phyloP scores from a whole-genome alignment of 75 land plant species.

The Sequoia sempervirens region DNA sequence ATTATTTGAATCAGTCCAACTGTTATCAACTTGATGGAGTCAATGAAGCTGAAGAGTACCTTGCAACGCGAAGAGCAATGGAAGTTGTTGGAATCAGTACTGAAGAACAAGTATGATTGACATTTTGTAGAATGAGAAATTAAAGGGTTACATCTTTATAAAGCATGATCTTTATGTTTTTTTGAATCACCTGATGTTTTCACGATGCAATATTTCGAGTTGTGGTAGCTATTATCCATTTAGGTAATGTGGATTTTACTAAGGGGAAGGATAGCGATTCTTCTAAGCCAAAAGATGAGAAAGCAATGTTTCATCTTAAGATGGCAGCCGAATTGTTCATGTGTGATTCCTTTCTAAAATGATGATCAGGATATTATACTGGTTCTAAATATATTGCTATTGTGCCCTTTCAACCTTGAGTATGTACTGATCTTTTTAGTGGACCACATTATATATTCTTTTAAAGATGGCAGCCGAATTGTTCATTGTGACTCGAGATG shows the following conservation, averaged over 20 bases:
- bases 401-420: neutral
- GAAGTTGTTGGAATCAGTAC: constrained; percentile 82
- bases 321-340: constrained; percentile 84
- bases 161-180: neutral
- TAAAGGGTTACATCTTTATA: neutral
- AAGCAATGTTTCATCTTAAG: constrained; percentile 73
- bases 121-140: neutral
- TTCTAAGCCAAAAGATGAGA: constrained; percentile 75
- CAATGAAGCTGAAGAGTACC: constrained; percentile 71
- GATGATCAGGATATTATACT: neutral
- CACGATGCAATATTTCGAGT: constrained; percentile 93
- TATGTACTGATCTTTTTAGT: neutral
- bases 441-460: neutral
- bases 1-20: constrained; percentile 85
- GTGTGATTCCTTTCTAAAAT: constrained; percentile 23
- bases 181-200: neutral
- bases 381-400: neutral
- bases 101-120: constrained; percentile 70
- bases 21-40: constrained; percentile 70
- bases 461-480: too few relatives aligned
- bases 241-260: constrained; percentile 79
- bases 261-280: constrained; percentile 73
- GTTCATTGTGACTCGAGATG: constrained; percentile 95
- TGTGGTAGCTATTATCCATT: constrained; percentile 78
- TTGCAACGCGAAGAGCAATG: constrained; percentile 86